A percentile compares a stretch with the other conserved stretches of the same genome.
These are phyloP conservation scores for Iberis amara DNA, from an alignment of 441 rosid species.

Conservation along the genomic window DNA sequence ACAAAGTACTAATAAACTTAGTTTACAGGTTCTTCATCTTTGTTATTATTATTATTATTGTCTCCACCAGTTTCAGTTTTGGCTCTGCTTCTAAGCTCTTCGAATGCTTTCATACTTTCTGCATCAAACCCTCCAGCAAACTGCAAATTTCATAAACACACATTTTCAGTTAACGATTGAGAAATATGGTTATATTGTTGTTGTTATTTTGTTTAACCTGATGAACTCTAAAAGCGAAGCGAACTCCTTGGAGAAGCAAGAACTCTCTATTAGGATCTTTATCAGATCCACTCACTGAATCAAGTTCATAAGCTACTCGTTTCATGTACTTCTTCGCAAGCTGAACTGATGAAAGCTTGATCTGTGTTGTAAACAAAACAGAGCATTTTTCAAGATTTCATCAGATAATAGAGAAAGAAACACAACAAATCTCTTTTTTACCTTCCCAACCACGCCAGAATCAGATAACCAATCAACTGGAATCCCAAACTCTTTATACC, in stretches of 20 bases:
- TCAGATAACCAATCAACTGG: conserved; percentile 81
- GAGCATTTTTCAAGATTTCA: conserved; percentile 13
- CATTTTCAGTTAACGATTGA: not conserved
- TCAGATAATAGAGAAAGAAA: not conserved
- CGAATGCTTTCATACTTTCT: conserved; percentile 96
- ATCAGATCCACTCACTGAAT: conserved; percentile 63
- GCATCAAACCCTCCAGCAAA: conserved; percentile 69
- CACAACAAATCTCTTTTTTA: conserved; percentile 19
- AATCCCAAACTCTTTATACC: conserved; percentile 79
- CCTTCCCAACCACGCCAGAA: conserved; percentile 94
- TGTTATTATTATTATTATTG: too few species aligned
- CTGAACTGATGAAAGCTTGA: conserved; percentile 93
- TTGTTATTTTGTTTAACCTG: conserved; percentile 44
- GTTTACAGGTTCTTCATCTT: too few species aligned
- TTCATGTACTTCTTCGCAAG: conserved; percentile 94
- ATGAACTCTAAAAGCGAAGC: conserved; percentile 94
- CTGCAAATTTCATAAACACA: conserved; percentile 35
- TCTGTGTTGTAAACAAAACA: conserved; percentile 40
- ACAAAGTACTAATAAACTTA: too few species aligned
- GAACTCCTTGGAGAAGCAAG: conserved; percentile 84
- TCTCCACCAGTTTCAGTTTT: conserved; percentile 30
- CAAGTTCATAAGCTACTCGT: conserved; percentile 83
- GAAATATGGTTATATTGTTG: not conserved
- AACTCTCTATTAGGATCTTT: conserved; percentile 93
- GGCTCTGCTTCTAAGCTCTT: conserved; percentile 74